phyloP scores from a whole-genome alignment of 495 filamentous ascomycete species.

The Jackrogersella multiformis region DNA sequence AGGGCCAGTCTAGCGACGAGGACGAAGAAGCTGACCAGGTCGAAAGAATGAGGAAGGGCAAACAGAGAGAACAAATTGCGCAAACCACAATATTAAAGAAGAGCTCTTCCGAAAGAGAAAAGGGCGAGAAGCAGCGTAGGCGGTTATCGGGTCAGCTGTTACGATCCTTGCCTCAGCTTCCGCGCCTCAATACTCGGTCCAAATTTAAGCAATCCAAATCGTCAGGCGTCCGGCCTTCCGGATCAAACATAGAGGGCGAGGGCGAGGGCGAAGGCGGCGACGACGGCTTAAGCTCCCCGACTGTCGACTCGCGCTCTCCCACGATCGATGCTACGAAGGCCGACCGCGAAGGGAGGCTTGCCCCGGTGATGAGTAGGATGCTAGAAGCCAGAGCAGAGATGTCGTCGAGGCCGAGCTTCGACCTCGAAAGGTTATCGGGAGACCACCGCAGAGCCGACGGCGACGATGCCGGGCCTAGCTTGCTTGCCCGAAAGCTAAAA shows the following conservation, averaged over 20 bases:
- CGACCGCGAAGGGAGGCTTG: slow-evolving; percentile 52
- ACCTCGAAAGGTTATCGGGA: slow-evolving; percentile 53
- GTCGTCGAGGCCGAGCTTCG: slow-evolving; percentile 62
- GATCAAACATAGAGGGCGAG: slow-evolving; percentile 17
- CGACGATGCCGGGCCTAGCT: slow-evolving; percentile 52
- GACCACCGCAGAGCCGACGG: slow-evolving; percentile 49
- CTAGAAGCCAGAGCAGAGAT: slow-evolving; percentile 80
- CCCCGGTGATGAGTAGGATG: slow-evolving; percentile 84
- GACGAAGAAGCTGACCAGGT: slow-evolving; percentile 63
- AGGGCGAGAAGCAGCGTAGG: slow-evolving; percentile 58
- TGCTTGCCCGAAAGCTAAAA: slow-evolving; percentile 74
- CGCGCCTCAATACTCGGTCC: slow-evolving; percentile 43
- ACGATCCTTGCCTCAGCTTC: slow-evolving; percentile 65
- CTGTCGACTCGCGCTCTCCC: slow-evolving; percentile 15
- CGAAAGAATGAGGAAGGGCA: slow-evolving; percentile 32
- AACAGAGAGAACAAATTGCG: slow-evolving; percentile 41
- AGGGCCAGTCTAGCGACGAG: slow-evolving; percentile 82
- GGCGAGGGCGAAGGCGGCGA: slow-evolving; percentile 26
- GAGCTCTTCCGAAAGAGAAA: slow-evolving; percentile 34
- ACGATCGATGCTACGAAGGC: slow-evolving; percentile 44
- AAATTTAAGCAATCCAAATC: slow-evolving; percentile 50
- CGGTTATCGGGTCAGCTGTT: slow-evolving; percentile 70
- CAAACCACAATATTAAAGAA: slow-evolving; percentile 51
- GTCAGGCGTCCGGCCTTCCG: slow-evolving; percentile 37
- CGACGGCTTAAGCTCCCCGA: slow-evolving; percentile 25